Evolutionary conservation across 2,329 filamentous ascomycete genomes (phyloP).

Genomic region (Colletotrichum sp.): DNA sequence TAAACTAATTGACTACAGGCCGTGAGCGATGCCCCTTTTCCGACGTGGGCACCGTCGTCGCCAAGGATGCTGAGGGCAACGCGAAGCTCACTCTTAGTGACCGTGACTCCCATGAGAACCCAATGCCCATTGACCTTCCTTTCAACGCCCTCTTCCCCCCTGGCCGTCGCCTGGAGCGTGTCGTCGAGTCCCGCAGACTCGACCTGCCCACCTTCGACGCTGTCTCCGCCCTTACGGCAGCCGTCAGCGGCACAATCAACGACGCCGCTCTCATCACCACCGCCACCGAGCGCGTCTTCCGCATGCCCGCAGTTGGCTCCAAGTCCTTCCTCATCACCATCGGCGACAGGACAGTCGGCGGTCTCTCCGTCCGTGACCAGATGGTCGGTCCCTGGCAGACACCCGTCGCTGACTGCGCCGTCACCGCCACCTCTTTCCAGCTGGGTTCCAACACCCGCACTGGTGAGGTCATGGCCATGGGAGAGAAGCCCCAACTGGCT

Average conservation of each 20-base stretch:
- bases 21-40: constrained; percentile 93
- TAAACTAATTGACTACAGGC: constrained; percentile 42
- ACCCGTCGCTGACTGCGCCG: constrained; percentile 91
- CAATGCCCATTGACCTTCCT: constrained; percentile 84
- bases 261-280: constrained; percentile 61
- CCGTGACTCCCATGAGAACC: constrained; percentile 74
- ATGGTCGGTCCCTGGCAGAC: constrained; percentile 97
- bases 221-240: constrained; percentile 64
- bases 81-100: constrained; percentile 82
- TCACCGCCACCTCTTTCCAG: constrained; percentile 83
- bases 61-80: constrained; percentile 64
- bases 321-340: constrained; percentile 98
- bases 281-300: constrained; percentile 81
- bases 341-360: constrained; percentile 89
- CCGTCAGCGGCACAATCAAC: constrained; percentile 58
- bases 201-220: constrained; percentile 76
- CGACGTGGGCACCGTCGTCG: constrained; percentile 79
- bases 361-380: constrained; percentile 86
- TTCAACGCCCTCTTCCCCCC: constrained; percentile 90
- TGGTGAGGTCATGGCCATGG: constrained; percentile 98
- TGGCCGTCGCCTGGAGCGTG: constrained; percentile 78
- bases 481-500: constrained; percentile 87
- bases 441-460: constrained; percentile 68
- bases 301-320: constrained; percentile 88
- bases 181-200: constrained; percentile 72